Evolutionary conservation across 2,329 filamentous ascomycete species (phyloP), one percentile per base, ranked within the genome.

Genomic region (Phoma herbarum): DNA sequence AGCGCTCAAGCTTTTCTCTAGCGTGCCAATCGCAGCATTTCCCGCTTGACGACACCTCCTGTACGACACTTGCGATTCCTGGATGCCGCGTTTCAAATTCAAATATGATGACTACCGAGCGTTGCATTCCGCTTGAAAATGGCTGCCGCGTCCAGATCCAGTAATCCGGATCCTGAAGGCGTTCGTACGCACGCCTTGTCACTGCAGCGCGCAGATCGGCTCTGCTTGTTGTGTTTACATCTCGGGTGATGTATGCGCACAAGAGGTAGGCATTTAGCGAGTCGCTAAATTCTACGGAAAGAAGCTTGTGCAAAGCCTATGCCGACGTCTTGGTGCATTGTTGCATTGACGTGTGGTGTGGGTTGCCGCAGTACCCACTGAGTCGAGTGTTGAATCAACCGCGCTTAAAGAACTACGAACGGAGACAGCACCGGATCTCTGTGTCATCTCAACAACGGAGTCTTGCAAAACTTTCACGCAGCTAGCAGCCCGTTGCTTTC

Each of bases 41-140:
- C 25, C 51, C 46, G 46, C 45, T 46, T 4, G 41, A 59, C 56
- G 44, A 49, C 56, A 44, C 29, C 39, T 54, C 39, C 37, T 50
- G 50, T 52, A 48, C 50, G 29, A 49, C 52, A 20, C 6, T 52
- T 41, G 20, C 18, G 37, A 31, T 16, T 23, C 25, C 22, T 50
- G 37, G 46, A 57, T 49, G 41, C 49, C 52, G 49, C 46, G 59
- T 62, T 56, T 50, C 52, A 50, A 55, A 51, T 49, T 28, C 43
- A 52, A 47, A 28, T 43, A 44, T 44, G 42, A 42, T 52, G 46
- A 47, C 50, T 57, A 25, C 20, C 10, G 12, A 41, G 31, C 51
- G 41, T 44, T 50, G 41, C 46, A 46, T 46, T 50, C 18, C 42
- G 41, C 37, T 22, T 47, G 29, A 23, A 29, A 25, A 33, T 53